Base-by-base conservation (phyloP, 1,284 basidiomycete species). In the Kalmanozyma brasiliensis region DNA sequence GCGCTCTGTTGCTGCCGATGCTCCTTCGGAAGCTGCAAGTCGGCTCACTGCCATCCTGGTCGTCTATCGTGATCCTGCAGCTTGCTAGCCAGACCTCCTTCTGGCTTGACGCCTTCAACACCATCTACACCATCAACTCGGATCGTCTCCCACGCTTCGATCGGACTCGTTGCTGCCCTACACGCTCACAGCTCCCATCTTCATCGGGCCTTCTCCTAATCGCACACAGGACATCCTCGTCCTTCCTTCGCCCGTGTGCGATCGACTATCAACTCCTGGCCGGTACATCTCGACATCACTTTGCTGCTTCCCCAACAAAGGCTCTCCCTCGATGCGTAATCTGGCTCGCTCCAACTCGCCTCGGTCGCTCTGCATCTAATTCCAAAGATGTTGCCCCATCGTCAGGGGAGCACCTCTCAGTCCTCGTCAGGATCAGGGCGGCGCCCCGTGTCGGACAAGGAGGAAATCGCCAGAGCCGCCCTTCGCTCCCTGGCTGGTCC, bases 391-490 rank as follows among this genome's bases (percentile, higher is more conserved):
- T 34, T 51, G 20, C 47, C 62, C 3, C 33, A 47, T 20, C 40
- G 49, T 37, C 51, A 55, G 26, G 51, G 49, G 6, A 32, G 29
- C 38, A n/a, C 19, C 16, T 23, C 36, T 6, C 13, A 19, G 10
- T 53, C 58, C 6, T 24, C 48, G 7, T 26, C 55, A 29, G 46
- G 33, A n/a, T 34, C 43, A 24, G 35, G 26, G 0, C 53, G 23
- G 7, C 41, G 41, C 20, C 36, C 67, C 16, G 33, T 49, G 38
- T 57, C 61, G 26, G 52, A 64, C 37, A 70, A 70, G 35, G 61
- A 64, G 33, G 61, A 70, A 38, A 49, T 70, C 11, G 67, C 67
- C 1, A 46, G 67, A 20, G 67, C 67, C 6, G 67, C 61, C n/a
- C 49, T 70, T 6, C 61, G 67, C 3, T 70, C 67, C 0, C 53